Percentiles rank a stretch among this genome's conserved stretches.
These are phyloP conservation scores for Gryganskiella cystojenkinii DNA, from an alignment of 192 early-diverging fungal species.

Conservation along the genomic window DNA sequence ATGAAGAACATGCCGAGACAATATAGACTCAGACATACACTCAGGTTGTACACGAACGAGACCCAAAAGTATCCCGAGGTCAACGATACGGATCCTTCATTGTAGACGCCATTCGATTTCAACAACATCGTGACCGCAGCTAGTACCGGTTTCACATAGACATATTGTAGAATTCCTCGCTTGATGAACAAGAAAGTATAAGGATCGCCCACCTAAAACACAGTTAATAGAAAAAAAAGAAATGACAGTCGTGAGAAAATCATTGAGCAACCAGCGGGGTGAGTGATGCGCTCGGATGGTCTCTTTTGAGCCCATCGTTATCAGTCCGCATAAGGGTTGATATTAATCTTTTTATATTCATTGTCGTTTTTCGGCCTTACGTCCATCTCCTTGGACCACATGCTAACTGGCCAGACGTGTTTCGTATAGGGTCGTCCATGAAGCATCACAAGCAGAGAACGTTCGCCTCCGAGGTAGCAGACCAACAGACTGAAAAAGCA, in stretches of 20 bases:
- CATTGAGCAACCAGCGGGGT: too few relatives aligned
- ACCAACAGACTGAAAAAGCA: conserved; percentile 91
- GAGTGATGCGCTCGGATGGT: too few relatives aligned
- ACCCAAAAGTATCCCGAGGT: conserved; percentile 82
- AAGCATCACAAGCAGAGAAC: conserved; percentile 82
- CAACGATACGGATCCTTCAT: conserved; percentile 80
- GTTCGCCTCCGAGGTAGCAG: conserved; percentile 90
- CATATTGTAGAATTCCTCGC: conserved; percentile 92
- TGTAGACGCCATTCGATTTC: conserved; percentile 75
- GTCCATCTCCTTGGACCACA: conserved; percentile 79
- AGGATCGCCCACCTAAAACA: conserved; percentile 76
- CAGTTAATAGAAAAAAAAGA: too few relatives aligned
- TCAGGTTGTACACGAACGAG: conserved; percentile 85
- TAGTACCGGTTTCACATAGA: conserved; percentile 87
- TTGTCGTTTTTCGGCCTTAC: conserved; percentile 20
- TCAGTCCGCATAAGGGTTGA: too few relatives aligned
- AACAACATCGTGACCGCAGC: conserved; percentile 83
- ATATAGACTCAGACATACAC: conserved; percentile 84
- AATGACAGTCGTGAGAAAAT: too few relatives aligned
- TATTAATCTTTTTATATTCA: too few relatives aligned
- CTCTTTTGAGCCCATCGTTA: too few relatives aligned
- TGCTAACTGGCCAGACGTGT: conserved; percentile 84
- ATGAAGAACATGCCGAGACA: conserved; percentile 90
- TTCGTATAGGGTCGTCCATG: conserved; percentile 79
- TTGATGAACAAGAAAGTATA: conserved; percentile 87